Conservation (phyloP, 495 filamentous ascomycete species). For the Neurospora cerealis region DNA sequence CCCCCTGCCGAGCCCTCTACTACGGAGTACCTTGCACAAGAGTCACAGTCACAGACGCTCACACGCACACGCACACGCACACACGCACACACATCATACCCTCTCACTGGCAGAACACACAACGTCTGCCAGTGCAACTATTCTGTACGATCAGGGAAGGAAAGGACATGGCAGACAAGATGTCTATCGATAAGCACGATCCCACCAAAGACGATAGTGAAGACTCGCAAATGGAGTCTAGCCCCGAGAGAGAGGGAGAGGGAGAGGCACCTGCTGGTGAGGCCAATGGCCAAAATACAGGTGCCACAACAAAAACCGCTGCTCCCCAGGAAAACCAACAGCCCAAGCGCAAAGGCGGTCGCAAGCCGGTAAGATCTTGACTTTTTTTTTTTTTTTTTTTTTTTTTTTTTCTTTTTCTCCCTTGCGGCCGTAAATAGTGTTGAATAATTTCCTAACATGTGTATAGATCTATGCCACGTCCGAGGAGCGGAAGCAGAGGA, state of each 20-base stretch:
- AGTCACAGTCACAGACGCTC: background rate
- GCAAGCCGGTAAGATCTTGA: conserved; percentile 32
- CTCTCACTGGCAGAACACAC: background rate
- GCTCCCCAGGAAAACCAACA: conserved; percentile 36
- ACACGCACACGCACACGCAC: background rate
- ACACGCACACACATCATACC: background rate
- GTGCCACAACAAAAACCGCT: background rate
- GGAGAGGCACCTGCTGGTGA: conserved; percentile 28
- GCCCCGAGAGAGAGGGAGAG: conserved; percentile 41
- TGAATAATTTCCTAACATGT: conserved; percentile 11
- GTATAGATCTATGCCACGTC: conserved; percentile 92
- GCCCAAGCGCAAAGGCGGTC: conserved; percentile 86
- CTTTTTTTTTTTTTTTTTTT: too few relatives aligned
- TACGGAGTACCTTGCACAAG: background rate
- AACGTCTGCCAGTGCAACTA: background rate
- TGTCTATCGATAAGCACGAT: conserved; percentile 51
- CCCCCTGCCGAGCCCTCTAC: background rate
- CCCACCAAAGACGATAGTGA: conserved; percentile 40
- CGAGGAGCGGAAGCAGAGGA: conserved; percentile 95
- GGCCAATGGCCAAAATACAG: background rate
- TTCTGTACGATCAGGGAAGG: background rate
- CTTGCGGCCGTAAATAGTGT: background rate
- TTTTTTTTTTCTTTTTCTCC: background rate
- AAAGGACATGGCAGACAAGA: conserved; percentile 45
- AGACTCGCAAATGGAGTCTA: conserved; percentile 42